Evolutionary conservation across 1,284 basidiomycete genomes (phyloP).

Genomic region (Thelephora terrestris): DNA sequence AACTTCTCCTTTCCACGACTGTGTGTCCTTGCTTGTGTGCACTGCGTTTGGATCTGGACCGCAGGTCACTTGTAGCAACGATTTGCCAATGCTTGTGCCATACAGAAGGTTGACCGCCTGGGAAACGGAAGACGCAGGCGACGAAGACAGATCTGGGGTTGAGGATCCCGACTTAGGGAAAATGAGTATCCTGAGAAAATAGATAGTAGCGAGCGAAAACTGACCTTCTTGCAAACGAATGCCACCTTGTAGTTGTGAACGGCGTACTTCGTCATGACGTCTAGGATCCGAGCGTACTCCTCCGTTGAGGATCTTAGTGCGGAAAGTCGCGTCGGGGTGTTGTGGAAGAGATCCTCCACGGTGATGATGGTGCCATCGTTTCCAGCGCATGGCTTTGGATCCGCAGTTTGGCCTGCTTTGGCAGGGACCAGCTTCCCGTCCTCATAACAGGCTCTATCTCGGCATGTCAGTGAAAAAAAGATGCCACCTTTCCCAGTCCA

Average conservation of each 20-base stretch:
- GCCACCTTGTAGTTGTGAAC: constrained; percentile 85
- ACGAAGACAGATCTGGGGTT: constrained; percentile 78
- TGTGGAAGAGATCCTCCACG: constrained; percentile 94
- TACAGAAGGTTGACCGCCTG: constrained; percentile 80
- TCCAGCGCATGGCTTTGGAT: constrained; percentile 86
- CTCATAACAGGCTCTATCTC: constrained; percentile 62
- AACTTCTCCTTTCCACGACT: constrained; percentile 57
- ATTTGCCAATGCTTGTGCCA: constrained; percentile 72
- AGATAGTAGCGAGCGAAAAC: constrained; percentile 1
- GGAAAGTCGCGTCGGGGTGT: constrained; percentile 81
- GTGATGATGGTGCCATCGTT: constrained; percentile 91
- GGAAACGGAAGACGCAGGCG: constrained; percentile 53
- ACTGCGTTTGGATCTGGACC: too few relatives aligned
- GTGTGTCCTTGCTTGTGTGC: constrained; percentile 25
- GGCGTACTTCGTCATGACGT: constrained; percentile 92
- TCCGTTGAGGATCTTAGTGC: constrained; percentile 83
- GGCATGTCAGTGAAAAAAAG: constrained; percentile 3
- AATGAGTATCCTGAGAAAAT: not conserved
- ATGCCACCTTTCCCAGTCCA: constrained; percentile 6
- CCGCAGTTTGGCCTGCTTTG: constrained; percentile 57
- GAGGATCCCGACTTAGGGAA: constrained; percentile 53
- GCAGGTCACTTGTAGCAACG: constrained; percentile 53
- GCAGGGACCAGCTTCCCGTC: constrained; percentile 65
- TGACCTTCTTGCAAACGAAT: constrained; percentile 87
- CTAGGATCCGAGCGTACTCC: constrained; percentile 87